Base-by-base conservation (phyloP, 192 early-diverging fungal genomes). In the Umbelopsis isabellina region DNA sequence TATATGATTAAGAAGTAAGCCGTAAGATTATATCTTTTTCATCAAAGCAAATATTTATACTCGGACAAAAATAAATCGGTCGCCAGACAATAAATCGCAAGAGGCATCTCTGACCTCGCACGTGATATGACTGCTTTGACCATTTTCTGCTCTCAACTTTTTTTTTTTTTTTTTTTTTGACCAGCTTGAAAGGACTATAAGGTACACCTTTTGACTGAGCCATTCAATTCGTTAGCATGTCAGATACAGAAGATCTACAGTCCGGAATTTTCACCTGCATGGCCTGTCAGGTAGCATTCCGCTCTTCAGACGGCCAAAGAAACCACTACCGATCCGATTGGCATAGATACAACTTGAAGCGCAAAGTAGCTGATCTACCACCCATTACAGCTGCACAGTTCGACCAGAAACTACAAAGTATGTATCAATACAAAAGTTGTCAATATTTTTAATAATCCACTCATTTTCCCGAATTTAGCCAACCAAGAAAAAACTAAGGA, bases 261-360 rank as follows among this genome's bases (percentile, higher is more conserved):
- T 84, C 87, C 9, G 81, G 86, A 55, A 67, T 94, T 11, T 95
- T 85, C 72, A 93, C 93, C 30, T 95, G 93, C 72, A 83, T 95
- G 27, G 84, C 93, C 25, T 99, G 98, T 81, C 94, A 98, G 76
- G 92, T 97, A 18, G 94, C 94, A 9, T 99, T 99, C 81, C 78
- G 88, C 72, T 85, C 92, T 2, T 88, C 94, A 15, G 94, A 97
- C 48, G 80, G 87, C 72, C 98, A 99, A 83, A 83, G 98, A 46
- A 87, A 88, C 35, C 98, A 99, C 81, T 97, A 97, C 79, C 87
- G 90, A 25, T 91, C 92, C 35, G 96, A 99, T 85, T 99, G 98
- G 97, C 98, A 99, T 72, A 85, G 97, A 44, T 99, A 99, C 87
- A 99, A 99, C 79, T 80, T 98, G 27, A 98, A 98, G 85, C 90